Conservation (phyloP, 148 eudicot species). For the Heliosperma pusillum region DNA sequence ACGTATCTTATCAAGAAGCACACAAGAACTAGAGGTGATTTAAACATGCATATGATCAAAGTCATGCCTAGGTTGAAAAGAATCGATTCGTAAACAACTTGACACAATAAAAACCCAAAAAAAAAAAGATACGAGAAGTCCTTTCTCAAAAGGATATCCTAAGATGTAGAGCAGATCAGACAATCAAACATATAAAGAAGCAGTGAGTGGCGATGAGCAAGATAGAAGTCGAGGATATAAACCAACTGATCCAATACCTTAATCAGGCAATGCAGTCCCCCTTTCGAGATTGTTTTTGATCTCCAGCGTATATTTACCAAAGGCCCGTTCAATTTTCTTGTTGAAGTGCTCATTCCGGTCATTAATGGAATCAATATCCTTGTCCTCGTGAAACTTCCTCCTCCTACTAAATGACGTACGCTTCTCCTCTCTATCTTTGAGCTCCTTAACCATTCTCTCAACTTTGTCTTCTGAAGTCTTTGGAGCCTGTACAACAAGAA, state of each 20-base stretch:
- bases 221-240: neutral
- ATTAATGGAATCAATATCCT: conserved; percentile 91
- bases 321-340: conserved; percentile 96
- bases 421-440: conserved; percentile 84
- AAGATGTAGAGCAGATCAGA: conserved; percentile 9
- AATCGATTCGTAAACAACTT: neutral
- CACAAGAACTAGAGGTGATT: neutral
- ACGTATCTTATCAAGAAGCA: neutral
- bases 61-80: neutral
- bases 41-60: neutral
- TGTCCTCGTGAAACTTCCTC: conserved; percentile 82
- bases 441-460: conserved; percentile 87
- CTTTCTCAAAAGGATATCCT: neutral
- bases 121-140: neutral
- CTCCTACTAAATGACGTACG: conserved; percentile 76
- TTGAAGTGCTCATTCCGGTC: conserved; percentile 99
- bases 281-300: conserved; percentile 97
- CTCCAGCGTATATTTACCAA: conserved; percentile 91
- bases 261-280: conserved; percentile 97
- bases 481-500: conserved; percentile 53
- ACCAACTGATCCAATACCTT: conserved; percentile 31
- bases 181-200: neutral
- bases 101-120: neutral
- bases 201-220: neutral
- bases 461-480: conserved; percentile 64